Evolutionary conservation across 306 rosid species (phyloP).

Genomic region (Cucurbita moschata): DNA sequence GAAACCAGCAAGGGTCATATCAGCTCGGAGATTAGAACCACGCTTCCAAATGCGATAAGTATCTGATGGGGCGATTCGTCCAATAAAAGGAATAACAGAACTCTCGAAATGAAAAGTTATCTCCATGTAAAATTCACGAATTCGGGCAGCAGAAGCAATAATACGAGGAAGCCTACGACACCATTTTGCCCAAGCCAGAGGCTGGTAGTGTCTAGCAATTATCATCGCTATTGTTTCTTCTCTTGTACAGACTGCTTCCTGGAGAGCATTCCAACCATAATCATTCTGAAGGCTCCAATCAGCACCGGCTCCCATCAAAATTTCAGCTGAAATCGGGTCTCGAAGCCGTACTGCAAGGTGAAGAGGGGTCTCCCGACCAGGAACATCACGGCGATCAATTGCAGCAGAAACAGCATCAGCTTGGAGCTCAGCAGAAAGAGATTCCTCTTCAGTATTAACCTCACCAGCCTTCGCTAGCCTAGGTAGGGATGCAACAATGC

Average conservation of each 20-base stretch:
- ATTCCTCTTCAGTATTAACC: constrained; percentile 60
- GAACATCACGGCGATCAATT: constrained; percentile 85
- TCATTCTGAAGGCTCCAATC: constrained; percentile 98
- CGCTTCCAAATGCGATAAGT: constrained; percentile 99
- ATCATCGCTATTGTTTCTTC: constrained; percentile 89
- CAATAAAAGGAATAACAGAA: constrained; percentile 92
- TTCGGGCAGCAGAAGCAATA: constrained; percentile 75
- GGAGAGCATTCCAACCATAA: constrained; percentile 98
- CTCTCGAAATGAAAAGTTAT: constrained; percentile 96
- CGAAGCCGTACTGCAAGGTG: constrained; percentile 91
- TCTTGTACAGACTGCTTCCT: constrained; percentile 88
- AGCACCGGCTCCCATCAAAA: constrained; percentile 93
- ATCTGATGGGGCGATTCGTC: constrained; percentile 94
- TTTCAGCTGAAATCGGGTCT: constrained; percentile 70
- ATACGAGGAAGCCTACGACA: constrained; percentile 95
- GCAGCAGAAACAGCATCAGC: constrained; percentile 65
- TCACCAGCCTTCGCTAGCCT: constrained; percentile 76
- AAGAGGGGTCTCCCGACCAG: constrained; percentile 94
- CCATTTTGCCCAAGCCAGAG: constrained; percentile 99
- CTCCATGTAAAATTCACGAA: constrained; percentile 98
- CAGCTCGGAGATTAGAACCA: constrained; percentile 97
- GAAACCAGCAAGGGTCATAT: constrained; percentile 98
- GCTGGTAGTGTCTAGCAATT: constrained; percentile 81
- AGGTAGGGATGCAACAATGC: constrained; percentile 52
- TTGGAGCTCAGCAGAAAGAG: constrained; percentile 65